Base-by-base conservation (phyloP, 2,329 filamentous ascomycete genomes). In the Aspergillus ibericus region DNA sequence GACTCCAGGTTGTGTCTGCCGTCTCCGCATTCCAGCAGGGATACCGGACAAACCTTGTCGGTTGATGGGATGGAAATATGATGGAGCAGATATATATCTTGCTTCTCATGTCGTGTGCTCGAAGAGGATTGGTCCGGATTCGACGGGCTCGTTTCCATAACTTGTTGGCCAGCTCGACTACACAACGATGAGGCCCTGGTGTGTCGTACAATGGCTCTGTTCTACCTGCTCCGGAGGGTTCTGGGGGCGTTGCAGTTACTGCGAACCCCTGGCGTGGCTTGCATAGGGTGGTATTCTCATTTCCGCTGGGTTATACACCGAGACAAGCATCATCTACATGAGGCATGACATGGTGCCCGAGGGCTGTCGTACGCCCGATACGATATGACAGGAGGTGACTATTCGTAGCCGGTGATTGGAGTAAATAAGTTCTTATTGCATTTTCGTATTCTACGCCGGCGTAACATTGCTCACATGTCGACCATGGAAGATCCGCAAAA, bases 251-350 rank as follows among this genome's bases (percentile, higher is more conserved):
- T 22, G 18, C 38, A 20, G 12, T 42, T 22, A 20, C 38, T 42
- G 10, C 32, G 32, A 36, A 40, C 12, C 49, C 32, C 20, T n/a
- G 13, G 3, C 6, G 35, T 46, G 54, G 47, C 47, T 56, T 56
- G 54, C 54, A 56, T 35, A 40, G 18, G 27, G 54, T 56, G 25
- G 47, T 52, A 56, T 52, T n/a, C 12, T 50, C 7, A 42, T 42
- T 22, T 42, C 18, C 38, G 10, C 20, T 42, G 18, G 9, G 2
- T 42, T 42, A 20, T 22, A 4, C 18, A 42, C 38, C 13, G 18
- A 42, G 10, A 22, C 38, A 42, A 22, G 18, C 13, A 42, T 12
- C 5, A 42, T 10, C 18, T 42, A 20, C 38, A 15, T 12, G 12
- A 42, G 38, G 38, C 10, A 32, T 32, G 12, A 32, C 29, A 32